Evolutionary conservation across 192 early-diverging fungal genomes (phyloP).

Genomic region (Neocallimastix lanati): DNA sequence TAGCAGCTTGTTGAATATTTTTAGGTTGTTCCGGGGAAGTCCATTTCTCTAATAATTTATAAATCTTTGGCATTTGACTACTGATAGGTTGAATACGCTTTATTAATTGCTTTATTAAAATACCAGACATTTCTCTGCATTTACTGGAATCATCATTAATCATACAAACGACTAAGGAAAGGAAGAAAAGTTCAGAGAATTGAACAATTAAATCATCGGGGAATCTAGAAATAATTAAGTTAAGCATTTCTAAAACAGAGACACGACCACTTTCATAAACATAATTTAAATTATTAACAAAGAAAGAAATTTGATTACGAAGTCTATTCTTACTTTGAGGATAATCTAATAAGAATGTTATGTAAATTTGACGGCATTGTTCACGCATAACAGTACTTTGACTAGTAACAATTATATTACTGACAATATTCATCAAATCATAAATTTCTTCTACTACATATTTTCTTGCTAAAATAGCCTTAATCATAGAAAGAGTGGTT

Average conservation of each 20-base stretch:
- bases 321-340: conserved; percentile 71
- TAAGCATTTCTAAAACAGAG: conserved; percentile 76
- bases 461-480: conserved; percentile 68
- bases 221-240: conserved; percentile 62
- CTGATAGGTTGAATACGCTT: conserved; percentile 29
- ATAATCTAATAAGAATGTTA: conserved; percentile 89
- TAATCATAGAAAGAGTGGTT: conserved; percentile 68
- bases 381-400: conserved; percentile 63
- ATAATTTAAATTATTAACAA: conserved; percentile 80
- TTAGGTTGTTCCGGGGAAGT: conserved; percentile 1
- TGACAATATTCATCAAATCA: conserved; percentile 68
- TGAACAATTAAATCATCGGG: conserved; percentile 52
- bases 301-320: conserved; percentile 65
- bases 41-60: conserved; percentile 63
- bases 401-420: conserved; percentile 68
- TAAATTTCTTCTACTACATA: conserved; percentile 79
- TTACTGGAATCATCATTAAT: conserved; percentile 84
- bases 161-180: conserved; percentile 65
- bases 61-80: conserved; percentile 34
- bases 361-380: conserved; percentile 57
- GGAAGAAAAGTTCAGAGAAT: conserved; percentile 63
- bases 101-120: conserved; percentile 49
- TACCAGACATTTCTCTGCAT: conserved; percentile 74
- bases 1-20: not conserved
- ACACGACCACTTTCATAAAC: conserved; percentile 78